Percentiles rank a stretch among this genome's conserved stretches.
Conservation (phyloP, 345 rosid genomes). For the Hirschfeldia incana region DNA sequence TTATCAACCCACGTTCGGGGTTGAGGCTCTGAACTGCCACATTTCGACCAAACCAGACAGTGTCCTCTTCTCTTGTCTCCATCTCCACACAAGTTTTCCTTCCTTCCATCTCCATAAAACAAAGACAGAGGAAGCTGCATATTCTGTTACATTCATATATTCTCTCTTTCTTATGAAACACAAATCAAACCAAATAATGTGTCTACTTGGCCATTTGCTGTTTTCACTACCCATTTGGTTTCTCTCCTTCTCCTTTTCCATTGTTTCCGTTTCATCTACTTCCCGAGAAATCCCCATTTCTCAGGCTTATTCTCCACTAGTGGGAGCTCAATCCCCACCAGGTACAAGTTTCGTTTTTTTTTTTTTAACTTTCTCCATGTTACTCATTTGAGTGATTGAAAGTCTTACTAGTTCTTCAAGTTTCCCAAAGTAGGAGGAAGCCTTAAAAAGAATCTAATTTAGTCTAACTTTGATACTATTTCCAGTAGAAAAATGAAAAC, state of each 20-base stretch:
- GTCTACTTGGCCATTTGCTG: not conserved
- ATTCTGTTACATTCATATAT: too few species aligned
- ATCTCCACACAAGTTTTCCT: slow-evolving; percentile 31
- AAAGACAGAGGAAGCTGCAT: not conserved
- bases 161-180: not conserved
- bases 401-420: not conserved
- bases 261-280: slow-evolving; percentile 35
- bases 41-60: slow-evolving; percentile 35
- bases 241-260: slow-evolving; percentile 39
- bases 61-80: slow-evolving; percentile 31
- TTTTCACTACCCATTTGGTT: slow-evolving; percentile 54
- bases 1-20: slow-evolving; percentile 26
- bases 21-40: slow-evolving; percentile 33
- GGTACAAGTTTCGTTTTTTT: slow-evolving; percentile 40
- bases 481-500: not conserved
- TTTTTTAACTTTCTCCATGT: too few species aligned
- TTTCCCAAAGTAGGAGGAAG: not conserved
- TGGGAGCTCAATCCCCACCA: slow-evolving; percentile 64
- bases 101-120: not conserved
- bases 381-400: not conserved
- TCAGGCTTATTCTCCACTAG: slow-evolving; percentile 44
- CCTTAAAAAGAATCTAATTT: slow-evolving; percentile 14
- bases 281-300: slow-evolving; percentile 45
- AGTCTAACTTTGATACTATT: slow-evolving; percentile 2
- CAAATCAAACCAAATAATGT: not conserved